Base-by-base conservation (phyloP, 2,329 filamentous ascomycete genomes). In the Podosphaera aphanis region DNA sequence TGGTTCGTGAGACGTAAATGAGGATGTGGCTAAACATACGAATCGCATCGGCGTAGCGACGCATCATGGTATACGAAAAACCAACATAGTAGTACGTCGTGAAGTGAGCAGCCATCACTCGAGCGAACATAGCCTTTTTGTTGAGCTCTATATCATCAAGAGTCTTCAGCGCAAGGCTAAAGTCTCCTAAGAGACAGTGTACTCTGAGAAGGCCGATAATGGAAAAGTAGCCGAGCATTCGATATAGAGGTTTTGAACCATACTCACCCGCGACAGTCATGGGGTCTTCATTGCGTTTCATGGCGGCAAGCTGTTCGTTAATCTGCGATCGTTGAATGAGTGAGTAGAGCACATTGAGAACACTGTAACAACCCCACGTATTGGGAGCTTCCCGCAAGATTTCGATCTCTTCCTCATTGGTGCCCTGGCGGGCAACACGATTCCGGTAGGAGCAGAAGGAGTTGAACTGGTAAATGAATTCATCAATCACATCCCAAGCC, bases 31-130 rank as follows among this genome's bases (percentile, higher is more conserved):
- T 93, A 77, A 98, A 98, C 80, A 94, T 93, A 73, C 88, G 85
- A 68, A 98, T 94, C 64, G 90, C 90, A 66, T 98, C 90, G 65
- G 85, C 83, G 63, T 98, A 98, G 62, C 90, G 83, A 68, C 90
- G 85, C 83, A 95, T 93, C 90, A 98, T 98, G 88, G 98, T 95
- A 79, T 98, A 98, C 56, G 84, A 93, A 77, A 98, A 98, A 56
- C 90, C 90, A 51, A 98, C 88, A 64, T 95, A 95, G 77, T 98
- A 98, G 76, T 95, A 98, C 53, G 90, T 98, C 55, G 88, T 94
- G 70, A 95, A 95, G 71, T 98, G 90, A 48, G 90, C 90, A 46
- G 90, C 88, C 90, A 98, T 95, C 63, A 98, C 90, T 54, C 90
- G 83, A 51, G 90, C 88, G 63, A 98, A 98, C 83, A 95, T 95